These are phyloP conservation scores for Ampelomyces quisqualis DNA, from an alignment of 2,329 filamentous ascomycete species.

Conservation along the genomic window DNA sequence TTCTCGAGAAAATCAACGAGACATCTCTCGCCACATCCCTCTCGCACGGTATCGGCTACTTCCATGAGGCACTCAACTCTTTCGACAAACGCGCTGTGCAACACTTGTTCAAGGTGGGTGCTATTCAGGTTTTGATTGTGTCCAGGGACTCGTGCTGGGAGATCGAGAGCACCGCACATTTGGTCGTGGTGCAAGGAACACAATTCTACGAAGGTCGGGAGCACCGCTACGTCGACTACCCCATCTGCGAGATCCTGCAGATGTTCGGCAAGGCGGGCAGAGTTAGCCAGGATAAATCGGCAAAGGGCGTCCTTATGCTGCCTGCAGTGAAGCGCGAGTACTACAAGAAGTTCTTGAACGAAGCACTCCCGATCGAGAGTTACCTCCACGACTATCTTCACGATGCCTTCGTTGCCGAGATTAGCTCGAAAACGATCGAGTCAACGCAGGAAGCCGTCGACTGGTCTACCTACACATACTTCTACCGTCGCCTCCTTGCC, in stretches of 20 bases:
- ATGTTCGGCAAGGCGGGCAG: constrained; percentile 96
- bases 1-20: constrained; percentile 82
- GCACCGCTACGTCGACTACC: constrained; percentile 96
- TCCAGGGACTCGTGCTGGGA: constrained; percentile 96
- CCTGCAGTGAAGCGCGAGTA: constrained; percentile 93
- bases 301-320: constrained; percentile 94
- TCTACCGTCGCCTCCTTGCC: constrained; percentile 89
- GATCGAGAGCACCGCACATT: constrained; percentile 79
- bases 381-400: constrained; percentile 89
- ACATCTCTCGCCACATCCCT: constrained; percentile 84
- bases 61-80: constrained; percentile 85
- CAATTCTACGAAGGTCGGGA: constrained; percentile 97
- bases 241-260: constrained; percentile 88
- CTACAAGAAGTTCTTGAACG: constrained; percentile 98
- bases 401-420: constrained; percentile 95
- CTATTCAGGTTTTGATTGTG: constrained; percentile 80
- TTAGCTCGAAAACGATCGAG: constrained; percentile 92
- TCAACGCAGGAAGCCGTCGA: constrained; percentile 97
- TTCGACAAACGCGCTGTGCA: constrained; percentile 93
- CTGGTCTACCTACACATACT: constrained; percentile 98
- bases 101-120: constrained; percentile 84
- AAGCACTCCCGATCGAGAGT: constrained; percentile 92
- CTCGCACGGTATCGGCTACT: constrained; percentile 93
- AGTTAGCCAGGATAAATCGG: constrained; percentile 73
- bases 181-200: constrained; percentile 96